Percentiles rank a stretch among this genome's conserved stretches.
Evolutionary conservation across 2,329 filamentous ascomycete genomes (phyloP).

Genomic region (Hymenotorrendiella dingleyae): DNA sequence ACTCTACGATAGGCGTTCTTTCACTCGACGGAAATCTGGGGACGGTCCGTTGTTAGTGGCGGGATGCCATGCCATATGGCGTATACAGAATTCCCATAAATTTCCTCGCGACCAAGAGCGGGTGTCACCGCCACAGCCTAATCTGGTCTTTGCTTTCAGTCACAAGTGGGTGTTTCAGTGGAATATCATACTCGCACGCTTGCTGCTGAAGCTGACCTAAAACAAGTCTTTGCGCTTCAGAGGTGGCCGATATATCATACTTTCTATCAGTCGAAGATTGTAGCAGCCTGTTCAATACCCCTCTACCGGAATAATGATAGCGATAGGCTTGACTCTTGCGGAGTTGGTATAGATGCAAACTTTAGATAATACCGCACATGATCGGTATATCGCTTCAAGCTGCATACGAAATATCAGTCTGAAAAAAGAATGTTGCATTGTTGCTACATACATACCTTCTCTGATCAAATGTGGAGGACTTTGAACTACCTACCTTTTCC

Average conservation of each 20-base stretch:
- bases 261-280: slow-evolving; percentile 18
- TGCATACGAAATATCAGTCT: slow-evolving; percentile 24
- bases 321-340: slow-evolving; percentile 69
- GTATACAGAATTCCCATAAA: no score
- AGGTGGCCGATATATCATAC: slow-evolving; percentile 32
- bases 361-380: slow-evolving; percentile 69
- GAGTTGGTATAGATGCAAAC: slow-evolving; percentile 77
- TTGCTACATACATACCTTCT: no score
- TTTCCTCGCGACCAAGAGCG: slow-evolving; percentile 5
- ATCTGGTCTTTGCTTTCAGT: no score
- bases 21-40: not conserved
- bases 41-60: no score
- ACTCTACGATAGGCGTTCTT: no score
- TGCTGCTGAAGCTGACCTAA: slow-evolving; percentile 60
- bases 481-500: slow-evolving; percentile 52
- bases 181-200: slow-evolving; percentile 64
- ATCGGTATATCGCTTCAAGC: slow-evolving; percentile 83
- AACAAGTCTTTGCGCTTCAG: slow-evolving; percentile 52
- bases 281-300: slow-evolving; percentile 51
- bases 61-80: no score
- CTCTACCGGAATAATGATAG: slow-evolving; percentile 65
- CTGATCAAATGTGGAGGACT: slow-evolving; percentile 17
- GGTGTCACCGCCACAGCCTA: slow-evolving; percentile 6
- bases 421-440: no score
- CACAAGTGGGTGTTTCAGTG: no score